A percentile compares a stretch with the other conserved stretches of the same genome.
Evolutionary conservation across 371 early-diverging fungal species (phyloP).

Genomic region (Lichtheimia ramosa): DNA sequence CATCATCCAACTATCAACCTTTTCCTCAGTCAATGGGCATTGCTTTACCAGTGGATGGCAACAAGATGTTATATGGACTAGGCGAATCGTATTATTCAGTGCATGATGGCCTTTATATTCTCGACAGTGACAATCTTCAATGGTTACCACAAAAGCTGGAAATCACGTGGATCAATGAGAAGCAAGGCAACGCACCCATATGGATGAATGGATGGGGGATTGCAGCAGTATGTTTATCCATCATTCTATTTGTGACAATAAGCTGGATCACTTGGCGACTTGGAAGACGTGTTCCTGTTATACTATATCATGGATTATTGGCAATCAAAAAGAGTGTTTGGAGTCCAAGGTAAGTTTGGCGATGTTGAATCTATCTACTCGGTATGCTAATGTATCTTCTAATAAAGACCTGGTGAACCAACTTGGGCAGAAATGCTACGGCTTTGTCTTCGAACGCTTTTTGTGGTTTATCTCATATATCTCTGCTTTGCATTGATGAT

Average conservation of each 20-base stretch:
- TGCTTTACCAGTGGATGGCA: slow-evolving; percentile 21
- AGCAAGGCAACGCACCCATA: neutral
- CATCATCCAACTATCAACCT: slow-evolving; percentile 27
- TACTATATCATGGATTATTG: neutral
- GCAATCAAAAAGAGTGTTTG: neutral
- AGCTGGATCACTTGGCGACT: neutral
- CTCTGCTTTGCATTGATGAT: slow-evolving; percentile 15
- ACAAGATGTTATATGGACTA: slow-evolving; percentile 30
- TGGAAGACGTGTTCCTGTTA: neutral
- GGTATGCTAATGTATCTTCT: neutral
- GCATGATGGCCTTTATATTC: neutral
- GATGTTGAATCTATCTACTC: neutral
- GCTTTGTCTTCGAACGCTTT: slow-evolving; percentile 17
- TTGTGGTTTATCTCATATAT: slow-evolving; percentile 16
- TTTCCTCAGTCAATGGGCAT: slow-evolving; percentile 28
- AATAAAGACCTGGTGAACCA: slow-evolving; percentile 32
- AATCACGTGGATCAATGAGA: neutral
- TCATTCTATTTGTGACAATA: neutral
- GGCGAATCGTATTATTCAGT: slow-evolving; percentile 10
- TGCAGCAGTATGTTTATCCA: neutral
- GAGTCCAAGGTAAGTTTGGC: slow-evolving; percentile 1
- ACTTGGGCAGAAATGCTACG: slow-evolving; percentile 32
- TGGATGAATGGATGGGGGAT: neutral
- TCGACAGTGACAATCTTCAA: neutral
- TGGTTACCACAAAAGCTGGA: neutral